These are phyloP conservation scores for Peterozyma xylosa DNA, from an alignment of 805 yeast species.

Conservation along the genomic window DNA sequence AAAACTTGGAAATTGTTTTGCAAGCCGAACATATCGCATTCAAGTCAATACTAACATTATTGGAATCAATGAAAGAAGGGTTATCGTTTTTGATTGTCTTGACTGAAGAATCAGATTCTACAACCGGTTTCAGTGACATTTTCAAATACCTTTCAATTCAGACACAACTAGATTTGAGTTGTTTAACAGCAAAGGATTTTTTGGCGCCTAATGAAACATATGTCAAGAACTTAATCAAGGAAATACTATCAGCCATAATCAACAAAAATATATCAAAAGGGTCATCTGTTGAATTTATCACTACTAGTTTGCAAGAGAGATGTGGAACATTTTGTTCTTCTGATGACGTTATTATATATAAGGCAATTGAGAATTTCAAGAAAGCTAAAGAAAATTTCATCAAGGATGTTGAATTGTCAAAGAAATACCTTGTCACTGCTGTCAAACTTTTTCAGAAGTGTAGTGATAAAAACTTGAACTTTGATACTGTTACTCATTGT, in stretches of 20 bases:
- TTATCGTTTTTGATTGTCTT: slow-evolving; percentile 79
- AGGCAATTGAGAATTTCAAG: slow-evolving; percentile 87
- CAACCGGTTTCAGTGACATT: slow-evolving; percentile 47
- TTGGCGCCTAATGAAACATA: slow-evolving; percentile 58
- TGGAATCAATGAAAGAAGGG: slow-evolving; percentile 80
- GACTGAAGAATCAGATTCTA: slow-evolving; percentile 56
- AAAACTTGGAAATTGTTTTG: slow-evolving; percentile 50
- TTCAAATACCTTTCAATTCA: slow-evolving; percentile 61
- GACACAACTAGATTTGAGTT: slow-evolving; percentile 61
- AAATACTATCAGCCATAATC: slow-evolving; percentile 80
- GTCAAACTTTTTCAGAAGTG: slow-evolving; percentile 73
- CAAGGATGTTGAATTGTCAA: slow-evolving; percentile 62
- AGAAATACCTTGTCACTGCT: slow-evolving; percentile 64
- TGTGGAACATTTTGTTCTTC: slow-evolving; percentile 95
- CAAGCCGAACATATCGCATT: slow-evolving; percentile 92
- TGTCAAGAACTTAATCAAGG: slow-evolving; percentile 66
- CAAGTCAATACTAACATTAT: slow-evolving; percentile 64
- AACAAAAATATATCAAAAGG: slow-evolving; percentile 86
- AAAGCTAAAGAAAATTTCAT: slow-evolving; percentile 72
- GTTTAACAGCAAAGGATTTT: slow-evolving; percentile 65
- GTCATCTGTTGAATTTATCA: slow-evolving; percentile 86
- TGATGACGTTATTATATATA: slow-evolving; percentile 86
- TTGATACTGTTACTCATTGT: slow-evolving; percentile 78
- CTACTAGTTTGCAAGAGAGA: slow-evolving; percentile 79
- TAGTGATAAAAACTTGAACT: slow-evolving; percentile 57